Evolutionary conservation across 805 yeast genomes (phyloP), one percentile per base, ranked within the genome.

Genomic region (Starmerella etchellsii): DNA sequence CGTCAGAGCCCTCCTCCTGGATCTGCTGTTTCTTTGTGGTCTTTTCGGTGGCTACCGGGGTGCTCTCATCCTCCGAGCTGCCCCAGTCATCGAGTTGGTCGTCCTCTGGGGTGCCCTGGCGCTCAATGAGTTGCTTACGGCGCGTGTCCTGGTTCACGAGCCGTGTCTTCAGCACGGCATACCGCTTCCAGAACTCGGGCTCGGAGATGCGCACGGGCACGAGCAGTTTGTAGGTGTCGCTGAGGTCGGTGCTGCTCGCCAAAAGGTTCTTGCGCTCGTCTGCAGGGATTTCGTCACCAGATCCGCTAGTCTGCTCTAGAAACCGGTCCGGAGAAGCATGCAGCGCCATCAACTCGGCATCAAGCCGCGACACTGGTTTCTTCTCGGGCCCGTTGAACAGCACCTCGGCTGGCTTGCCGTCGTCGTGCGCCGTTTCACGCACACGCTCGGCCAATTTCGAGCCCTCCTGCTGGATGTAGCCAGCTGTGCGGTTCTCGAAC

Each of bases 141-240:
- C 74, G 68, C 52, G 64, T 63, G 52, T 84, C 94, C 51, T 71
- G 76, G 34, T 69, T 68, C 31, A 71, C 66, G 18, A 83, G 71
- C 49, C 67, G 66, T 11, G 61, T 57, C 42, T 69, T 71, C 53
- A 70, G 64, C 40, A 62, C 65, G 59, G 74, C 79, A 60, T 82
- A 85, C 26, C 76, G 68, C 34, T 65, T 62, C 96, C 96, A 87
- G 58, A 87, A 87, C 35, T 65, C 64, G 21, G 69, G 63, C 51
- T 76, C 79, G 3, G 72, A 53, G 28, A 78, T 59, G 50, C 69
- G 57, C 7, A 67, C 70, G 0, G 94, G 94, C 2, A 85, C 94
- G 7, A 84, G 56, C 23, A 63, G 61, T 41, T 73, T 71, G 73
- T 74, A 73, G 30, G 81, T 59, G 25, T 61, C 61, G 21, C 65